These are phyloP conservation scores for Dothidotthia symphoricarpi DNA, from an alignment of 2,329 filamentous ascomycete species.

Conservation along the genomic window DNA sequence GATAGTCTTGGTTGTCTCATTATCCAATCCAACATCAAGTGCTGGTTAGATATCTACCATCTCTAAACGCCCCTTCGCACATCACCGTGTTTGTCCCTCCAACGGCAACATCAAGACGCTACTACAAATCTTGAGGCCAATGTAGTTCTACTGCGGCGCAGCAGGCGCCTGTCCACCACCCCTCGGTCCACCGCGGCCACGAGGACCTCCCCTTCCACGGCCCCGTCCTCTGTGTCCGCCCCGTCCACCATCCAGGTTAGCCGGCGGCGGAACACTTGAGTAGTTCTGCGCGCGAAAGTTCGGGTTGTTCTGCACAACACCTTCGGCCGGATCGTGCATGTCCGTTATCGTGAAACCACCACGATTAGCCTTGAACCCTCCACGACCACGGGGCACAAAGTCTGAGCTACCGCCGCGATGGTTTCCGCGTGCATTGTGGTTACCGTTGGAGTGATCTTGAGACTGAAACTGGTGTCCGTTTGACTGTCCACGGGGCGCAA, in stretches of 20 bases:
- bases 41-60: no score
- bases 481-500: slow-evolving; percentile 35
- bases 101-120: no score
- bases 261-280: slow-evolving; percentile 39
- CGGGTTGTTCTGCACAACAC: slow-evolving; percentile 56
- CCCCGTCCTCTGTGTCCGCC: slow-evolving; percentile 32
- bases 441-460: slow-evolving; percentile 26
- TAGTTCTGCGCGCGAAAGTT: slow-evolving; percentile 55
- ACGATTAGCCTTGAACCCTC: slow-evolving; percentile 39
- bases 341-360: slow-evolving; percentile 50
- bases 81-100: no score
- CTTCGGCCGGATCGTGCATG: slow-evolving; percentile 52
- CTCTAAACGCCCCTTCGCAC: no score
- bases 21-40: no score
- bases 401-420: slow-evolving; percentile 22
- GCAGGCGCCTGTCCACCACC: slow-evolving; percentile 24
- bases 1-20: no score
- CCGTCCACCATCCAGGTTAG: slow-evolving; percentile 31
- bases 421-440: slow-evolving; percentile 31
- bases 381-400: slow-evolving; percentile 43
- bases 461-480: slow-evolving; percentile 26
- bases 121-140: no score
- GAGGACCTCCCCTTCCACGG: slow-evolving; percentile 32
- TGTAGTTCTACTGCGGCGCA: slow-evolving; percentile 14
- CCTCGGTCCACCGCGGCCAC: slow-evolving; percentile 31